A percentile compares a stretch with the other conserved stretches of the same genome.
Evolutionary conservation across 768 basidiomycete genomes (phyloP).

Genomic region (Suillus alpinus): DNA sequence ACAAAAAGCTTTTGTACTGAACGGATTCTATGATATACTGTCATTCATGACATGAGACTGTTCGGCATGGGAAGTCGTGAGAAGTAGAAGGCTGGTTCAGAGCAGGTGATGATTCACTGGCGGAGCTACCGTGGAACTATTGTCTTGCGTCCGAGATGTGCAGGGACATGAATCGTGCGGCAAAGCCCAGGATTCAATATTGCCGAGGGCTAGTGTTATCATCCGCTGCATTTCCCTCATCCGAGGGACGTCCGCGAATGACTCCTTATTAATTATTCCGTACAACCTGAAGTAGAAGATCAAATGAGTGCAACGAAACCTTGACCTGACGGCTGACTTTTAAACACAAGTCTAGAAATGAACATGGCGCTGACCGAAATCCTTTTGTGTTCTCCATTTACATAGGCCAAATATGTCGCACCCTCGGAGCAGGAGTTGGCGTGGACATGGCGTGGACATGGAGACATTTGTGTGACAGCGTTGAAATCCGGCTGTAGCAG

Average conservation of each 20-base stretch:
- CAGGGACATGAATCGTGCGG: conserved; percentile 1
- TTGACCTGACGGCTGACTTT: background rate
- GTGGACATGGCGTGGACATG: background rate
- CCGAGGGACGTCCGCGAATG: background rate
- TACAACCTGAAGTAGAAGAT: background rate
- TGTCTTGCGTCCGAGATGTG: background rate
- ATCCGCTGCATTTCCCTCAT: background rate
- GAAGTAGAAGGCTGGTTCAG: conserved; percentile 1
- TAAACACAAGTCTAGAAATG: background rate
- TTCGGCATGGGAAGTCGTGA: background rate
- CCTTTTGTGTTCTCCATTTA: background rate
- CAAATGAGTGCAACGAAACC: background rate
- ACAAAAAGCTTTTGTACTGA: background rate
- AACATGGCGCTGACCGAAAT: background rate
- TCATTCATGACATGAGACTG: conserved; percentile 1
- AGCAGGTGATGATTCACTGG: background rate
- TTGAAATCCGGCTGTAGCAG: background rate
- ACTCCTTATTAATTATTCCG: background rate
- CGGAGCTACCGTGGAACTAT: conserved; percentile 5
- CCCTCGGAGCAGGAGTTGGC: background rate
- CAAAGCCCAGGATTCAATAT: background rate
- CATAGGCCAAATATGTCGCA: background rate
- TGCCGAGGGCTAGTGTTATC: background rate
- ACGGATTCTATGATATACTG: conserved; percentile 1
- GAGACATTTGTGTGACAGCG: background rate